A percentile compares a stretch with the other conserved stretches of the same genome.
Evolutionary conservation across 139 green algal species (phyloP).

Genomic region (Closterium sp.): DNA sequence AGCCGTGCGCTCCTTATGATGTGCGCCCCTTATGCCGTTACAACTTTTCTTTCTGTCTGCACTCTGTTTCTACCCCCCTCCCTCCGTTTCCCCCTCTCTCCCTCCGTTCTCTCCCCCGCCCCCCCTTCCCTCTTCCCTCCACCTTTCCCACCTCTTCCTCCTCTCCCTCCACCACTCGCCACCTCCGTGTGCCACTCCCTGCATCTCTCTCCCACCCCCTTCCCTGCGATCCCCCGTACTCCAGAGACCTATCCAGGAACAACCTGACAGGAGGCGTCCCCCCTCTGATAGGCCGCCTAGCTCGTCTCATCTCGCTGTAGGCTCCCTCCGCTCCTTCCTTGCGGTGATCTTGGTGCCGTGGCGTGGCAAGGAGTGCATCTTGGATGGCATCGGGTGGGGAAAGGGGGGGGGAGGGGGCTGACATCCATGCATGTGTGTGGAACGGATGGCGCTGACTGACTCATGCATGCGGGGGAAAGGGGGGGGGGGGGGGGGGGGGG

Average conservation of each 20-base stretch:
- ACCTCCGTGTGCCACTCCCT: neutral
- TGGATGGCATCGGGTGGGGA: neutral
- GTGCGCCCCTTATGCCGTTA: no score
- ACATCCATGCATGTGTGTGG: no score
- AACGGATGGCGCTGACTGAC: no score
- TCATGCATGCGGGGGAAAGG: no score
- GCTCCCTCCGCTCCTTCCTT: neutral
- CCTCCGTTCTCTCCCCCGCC: neutral
- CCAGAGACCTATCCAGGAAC: neutral
- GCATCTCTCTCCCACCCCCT: no score
- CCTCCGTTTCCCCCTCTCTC: no score
- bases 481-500: no score
- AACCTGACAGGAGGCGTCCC: neutral
- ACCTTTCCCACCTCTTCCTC: neutral
- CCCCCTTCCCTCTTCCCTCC: neutral
- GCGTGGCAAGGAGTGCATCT: no score
- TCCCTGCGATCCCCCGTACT: neutral
- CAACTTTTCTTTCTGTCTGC: no score
- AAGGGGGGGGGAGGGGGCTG: neutral
- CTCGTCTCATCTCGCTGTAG: neutral
- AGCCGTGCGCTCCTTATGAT: no score
- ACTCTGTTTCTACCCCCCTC: neutral
- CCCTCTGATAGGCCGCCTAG: neutral
- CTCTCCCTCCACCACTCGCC: no score
- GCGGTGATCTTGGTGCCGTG: neutral